These are phyloP conservation scores for Clonostachys byssicola DNA, from an alignment of 2,329 filamentous ascomycete species.

Conservation along the genomic window DNA sequence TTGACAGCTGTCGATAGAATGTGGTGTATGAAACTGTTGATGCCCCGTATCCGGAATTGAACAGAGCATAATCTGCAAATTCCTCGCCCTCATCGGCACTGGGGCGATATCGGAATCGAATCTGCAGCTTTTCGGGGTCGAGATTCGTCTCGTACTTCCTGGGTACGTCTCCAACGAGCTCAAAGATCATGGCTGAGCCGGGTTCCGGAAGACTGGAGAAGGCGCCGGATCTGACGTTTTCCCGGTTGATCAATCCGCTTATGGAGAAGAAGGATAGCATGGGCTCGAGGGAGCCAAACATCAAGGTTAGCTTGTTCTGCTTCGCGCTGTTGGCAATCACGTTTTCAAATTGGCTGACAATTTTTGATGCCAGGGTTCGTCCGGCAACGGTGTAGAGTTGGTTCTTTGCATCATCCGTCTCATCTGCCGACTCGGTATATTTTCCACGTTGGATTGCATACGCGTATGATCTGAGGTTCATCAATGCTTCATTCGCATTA, in stretches of 20 bases:
- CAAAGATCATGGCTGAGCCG: constrained; percentile 72
- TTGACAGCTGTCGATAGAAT: constrained; percentile 30
- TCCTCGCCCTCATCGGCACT: constrained; percentile 28
- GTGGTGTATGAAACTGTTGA: constrained; percentile 26
- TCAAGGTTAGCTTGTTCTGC: constrained; percentile 42
- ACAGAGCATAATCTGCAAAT: constrained; percentile 33
- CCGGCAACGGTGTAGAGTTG: constrained; percentile 45
- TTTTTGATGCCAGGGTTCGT: constrained; percentile 41
- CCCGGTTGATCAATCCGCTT: constrained; percentile 34
- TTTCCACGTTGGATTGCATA: constrained; percentile 59
- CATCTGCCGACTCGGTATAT: constrained; percentile 50
- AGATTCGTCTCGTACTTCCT: constrained; percentile 15
- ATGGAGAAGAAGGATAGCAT: constrained; percentile 52
- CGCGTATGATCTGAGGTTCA: constrained; percentile 58
- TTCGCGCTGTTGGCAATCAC: constrained; percentile 32
- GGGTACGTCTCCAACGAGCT: constrained; percentile 39
- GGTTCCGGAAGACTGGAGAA: constrained; percentile 53
- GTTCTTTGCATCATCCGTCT: constrained; percentile 19
- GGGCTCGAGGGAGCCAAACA: constrained; percentile 51
- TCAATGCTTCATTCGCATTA: constrained; percentile 21
- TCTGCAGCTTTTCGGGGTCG: constrained; percentile 31
- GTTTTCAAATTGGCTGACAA: constrained; percentile 34
- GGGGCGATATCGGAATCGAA: constrained; percentile 55
- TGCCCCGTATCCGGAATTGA: constrained; percentile 25
- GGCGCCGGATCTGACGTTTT: constrained; percentile 42